These are phyloP conservation scores for Bifiguratus adelaidae DNA, from an alignment of 192 early-diverging fungal species.

Conservation along the genomic window DNA sequence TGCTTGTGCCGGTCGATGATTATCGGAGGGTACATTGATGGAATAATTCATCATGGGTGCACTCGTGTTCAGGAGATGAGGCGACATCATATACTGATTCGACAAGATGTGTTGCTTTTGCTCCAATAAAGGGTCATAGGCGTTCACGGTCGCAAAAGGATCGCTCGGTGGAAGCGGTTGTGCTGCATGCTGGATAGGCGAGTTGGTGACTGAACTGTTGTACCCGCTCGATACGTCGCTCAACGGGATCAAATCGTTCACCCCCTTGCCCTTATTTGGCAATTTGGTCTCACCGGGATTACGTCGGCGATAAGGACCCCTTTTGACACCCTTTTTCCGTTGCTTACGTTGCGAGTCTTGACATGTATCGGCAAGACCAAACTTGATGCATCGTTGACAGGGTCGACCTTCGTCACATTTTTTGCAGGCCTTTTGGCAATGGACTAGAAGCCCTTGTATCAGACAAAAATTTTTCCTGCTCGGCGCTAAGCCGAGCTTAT, in stretches of 20 bases:
- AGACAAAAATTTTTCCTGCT: background rate
- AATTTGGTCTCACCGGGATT: conserved; percentile 8
- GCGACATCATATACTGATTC: background rate
- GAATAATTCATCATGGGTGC: background rate
- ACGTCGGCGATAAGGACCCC: conserved; percentile 73
- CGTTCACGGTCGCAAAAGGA: background rate
- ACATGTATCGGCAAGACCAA: conserved; percentile 56
- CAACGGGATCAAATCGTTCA: background rate
- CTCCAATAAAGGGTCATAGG: background rate
- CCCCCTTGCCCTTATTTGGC: background rate
- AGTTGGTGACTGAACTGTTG: background rate
- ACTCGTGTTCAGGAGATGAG: background rate
- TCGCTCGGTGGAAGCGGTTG: background rate
- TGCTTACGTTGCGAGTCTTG: conserved; percentile 72
- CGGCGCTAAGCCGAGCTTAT: background rate
- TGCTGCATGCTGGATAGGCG: background rate
- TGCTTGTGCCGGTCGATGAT: background rate
- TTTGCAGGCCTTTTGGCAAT: conserved; percentile 86
- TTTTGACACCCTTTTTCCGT: conserved; percentile 72
- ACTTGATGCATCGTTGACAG: conserved; percentile 71
- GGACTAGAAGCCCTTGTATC: conserved; percentile 26
- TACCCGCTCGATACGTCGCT: background rate
- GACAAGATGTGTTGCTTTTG: background rate
- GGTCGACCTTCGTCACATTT: conserved; percentile 86
- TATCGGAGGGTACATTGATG: background rate